These are phyloP conservation scores for Glebionis coronaria DNA, from an alignment of 129 eudicot genomes.

Conservation along the genomic window DNA sequence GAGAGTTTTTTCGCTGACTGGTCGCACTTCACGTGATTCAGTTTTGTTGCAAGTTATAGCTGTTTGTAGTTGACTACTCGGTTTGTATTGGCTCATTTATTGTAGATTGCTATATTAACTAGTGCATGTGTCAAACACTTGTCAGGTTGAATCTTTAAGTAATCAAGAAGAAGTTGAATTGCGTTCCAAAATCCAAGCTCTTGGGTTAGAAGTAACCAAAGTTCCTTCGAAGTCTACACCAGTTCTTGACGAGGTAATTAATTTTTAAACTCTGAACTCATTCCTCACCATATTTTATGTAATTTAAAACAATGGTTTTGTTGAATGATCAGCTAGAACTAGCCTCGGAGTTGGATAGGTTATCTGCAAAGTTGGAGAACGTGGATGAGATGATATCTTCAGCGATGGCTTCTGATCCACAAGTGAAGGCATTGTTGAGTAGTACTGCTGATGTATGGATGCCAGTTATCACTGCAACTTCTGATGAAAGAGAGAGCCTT, in stretches of 20 bases:
- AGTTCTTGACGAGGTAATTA: conserved; percentile 62
- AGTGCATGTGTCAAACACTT: neutral
- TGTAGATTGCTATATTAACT: too few relatives aligned
- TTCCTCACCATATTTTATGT: neutral
- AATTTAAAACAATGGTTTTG: neutral
- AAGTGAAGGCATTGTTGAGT: conserved; percentile 71
- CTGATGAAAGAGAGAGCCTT: conserved; percentile 71
- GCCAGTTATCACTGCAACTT: conserved; percentile 88
- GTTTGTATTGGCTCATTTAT: too few relatives aligned
- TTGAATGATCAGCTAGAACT: conserved; percentile 52
- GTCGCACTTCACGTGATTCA: too few relatives aligned
- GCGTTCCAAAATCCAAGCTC: conserved; percentile 87
- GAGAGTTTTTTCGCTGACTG: too few relatives aligned
- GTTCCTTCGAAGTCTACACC: conserved; percentile 67
- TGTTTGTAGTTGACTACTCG: too few relatives aligned
- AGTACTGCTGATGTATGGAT: conserved; percentile 94
- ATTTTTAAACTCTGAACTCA: neutral
- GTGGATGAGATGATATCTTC: conserved; percentile 95
- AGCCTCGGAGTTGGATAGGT: conserved; percentile 75
- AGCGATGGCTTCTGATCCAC: conserved; percentile 69
- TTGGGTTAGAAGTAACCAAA: conserved; percentile 78
- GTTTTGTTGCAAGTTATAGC: too few relatives aligned
- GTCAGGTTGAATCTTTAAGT: conserved; percentile 79
- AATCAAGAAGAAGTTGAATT: conserved; percentile 94
- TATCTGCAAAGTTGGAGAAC: conserved; percentile 77